Conservation (phyloP, 1,139 yeast genomes). For the Suhomyces choctaworum region DNA sequence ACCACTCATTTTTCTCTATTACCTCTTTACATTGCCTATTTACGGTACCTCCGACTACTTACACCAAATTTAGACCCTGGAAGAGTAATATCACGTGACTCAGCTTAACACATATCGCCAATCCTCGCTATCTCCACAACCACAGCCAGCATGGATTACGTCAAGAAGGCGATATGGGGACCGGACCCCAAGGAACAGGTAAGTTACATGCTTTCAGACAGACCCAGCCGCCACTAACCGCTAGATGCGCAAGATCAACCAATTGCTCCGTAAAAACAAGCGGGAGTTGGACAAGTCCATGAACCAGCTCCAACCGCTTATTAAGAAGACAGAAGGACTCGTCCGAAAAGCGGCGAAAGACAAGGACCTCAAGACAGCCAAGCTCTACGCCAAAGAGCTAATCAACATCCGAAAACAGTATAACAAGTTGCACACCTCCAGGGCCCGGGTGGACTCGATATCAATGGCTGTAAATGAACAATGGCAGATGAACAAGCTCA, state of each 20-base stretch:
- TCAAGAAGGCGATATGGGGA: conserved; percentile 88
- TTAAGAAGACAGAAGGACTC: conserved; percentile 72
- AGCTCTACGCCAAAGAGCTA: conserved; percentile 78
- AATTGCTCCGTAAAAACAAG: conserved; percentile 78
- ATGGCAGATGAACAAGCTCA: conserved; percentile 80
- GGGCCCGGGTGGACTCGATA: conserved; percentile 83
- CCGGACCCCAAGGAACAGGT: conserved; percentile 93
- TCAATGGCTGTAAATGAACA: conserved; percentile 90
- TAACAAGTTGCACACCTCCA: conserved; percentile 71
- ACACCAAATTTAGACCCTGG: too few relatives aligned
- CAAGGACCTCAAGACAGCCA: conserved; percentile 73
- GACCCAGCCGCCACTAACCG: conserved; percentile 24
- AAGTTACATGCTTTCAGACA: conserved; percentile 20
- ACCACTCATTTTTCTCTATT: too few relatives aligned
- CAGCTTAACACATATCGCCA: too few relatives aligned
- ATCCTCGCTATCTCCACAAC: too few relatives aligned
- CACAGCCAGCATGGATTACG: conserved; percentile 53
- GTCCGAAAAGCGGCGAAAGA: conserved; percentile 78
- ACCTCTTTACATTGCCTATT: too few relatives aligned
- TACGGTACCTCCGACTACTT: too few relatives aligned
- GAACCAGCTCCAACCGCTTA: conserved; percentile 64
- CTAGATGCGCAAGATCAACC: conserved; percentile 77
- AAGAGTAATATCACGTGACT: too few relatives aligned
- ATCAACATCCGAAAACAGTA: conserved; percentile 74
- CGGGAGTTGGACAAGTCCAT: conserved; percentile 77